phyloP scores from a whole-genome alignment of 805 yeast genomes.

The Kodamaea kaohsiungensis region DNA sequence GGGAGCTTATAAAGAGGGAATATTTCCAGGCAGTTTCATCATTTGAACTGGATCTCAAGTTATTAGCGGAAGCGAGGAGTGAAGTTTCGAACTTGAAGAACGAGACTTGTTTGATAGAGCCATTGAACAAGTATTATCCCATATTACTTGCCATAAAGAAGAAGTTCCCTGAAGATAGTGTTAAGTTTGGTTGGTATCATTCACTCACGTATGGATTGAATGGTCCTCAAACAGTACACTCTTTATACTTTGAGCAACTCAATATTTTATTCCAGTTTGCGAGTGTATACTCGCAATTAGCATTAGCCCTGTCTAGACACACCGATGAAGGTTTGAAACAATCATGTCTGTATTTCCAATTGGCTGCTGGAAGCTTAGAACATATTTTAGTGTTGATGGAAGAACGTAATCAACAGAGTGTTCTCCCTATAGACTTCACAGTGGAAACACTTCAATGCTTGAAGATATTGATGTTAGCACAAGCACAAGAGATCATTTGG shows the following conservation, averaged over 20 bases:
- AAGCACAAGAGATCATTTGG: slow-evolving; percentile 89
- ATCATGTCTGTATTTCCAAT: slow-evolving; percentile 66
- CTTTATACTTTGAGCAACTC: slow-evolving; percentile 59
- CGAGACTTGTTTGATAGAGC: slow-evolving; percentile 25
- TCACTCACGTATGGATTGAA: slow-evolving; percentile 58
- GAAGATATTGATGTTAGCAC: slow-evolving; percentile 63
- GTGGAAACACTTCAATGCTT: slow-evolving; percentile 52
- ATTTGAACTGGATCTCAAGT: slow-evolving; percentile 38
- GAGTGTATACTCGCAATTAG: slow-evolving; percentile 59
- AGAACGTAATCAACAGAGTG: background rate
- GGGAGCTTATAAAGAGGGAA: slow-evolving; percentile 49
- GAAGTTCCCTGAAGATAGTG: slow-evolving; percentile 65
- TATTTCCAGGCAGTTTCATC: slow-evolving; percentile 39
- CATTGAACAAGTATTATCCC: slow-evolving; percentile 47
- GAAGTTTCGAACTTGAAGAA: slow-evolving; percentile 36
- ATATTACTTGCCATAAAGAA: slow-evolving; percentile 43
- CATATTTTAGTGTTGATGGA: slow-evolving; percentile 18
- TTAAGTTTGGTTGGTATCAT: slow-evolving; percentile 72
- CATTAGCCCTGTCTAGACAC: slow-evolving; percentile 43
- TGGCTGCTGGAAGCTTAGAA: slow-evolving; percentile 68
- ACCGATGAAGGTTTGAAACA: slow-evolving; percentile 58
- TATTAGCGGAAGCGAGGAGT: slow-evolving; percentile 46
- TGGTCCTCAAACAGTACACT: slow-evolving; percentile 46
- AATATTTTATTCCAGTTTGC: slow-evolving; percentile 73
- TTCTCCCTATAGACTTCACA: slow-evolving; percentile 48